Percentiles rank a stretch among this genome's conserved stretches.
These are phyloP conservation scores for Warburgia ugandensis DNA, from an alignment of 164 flowering plant genomes.

Conservation along the genomic window DNA sequence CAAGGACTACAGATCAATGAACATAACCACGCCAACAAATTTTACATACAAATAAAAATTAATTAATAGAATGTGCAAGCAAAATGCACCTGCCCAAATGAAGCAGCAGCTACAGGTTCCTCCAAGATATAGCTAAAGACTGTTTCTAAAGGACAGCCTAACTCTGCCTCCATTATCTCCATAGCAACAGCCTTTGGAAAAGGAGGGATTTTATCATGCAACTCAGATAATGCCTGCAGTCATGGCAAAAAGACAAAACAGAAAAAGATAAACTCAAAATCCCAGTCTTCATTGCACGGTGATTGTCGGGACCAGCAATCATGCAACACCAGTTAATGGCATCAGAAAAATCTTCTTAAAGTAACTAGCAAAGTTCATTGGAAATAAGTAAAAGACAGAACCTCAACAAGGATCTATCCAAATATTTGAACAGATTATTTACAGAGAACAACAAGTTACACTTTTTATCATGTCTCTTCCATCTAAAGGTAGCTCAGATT, in stretches of 20 bases:
- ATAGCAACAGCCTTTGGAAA: conserved; percentile 74
- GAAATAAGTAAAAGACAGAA: no score
- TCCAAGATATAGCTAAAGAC: conserved; percentile 63
- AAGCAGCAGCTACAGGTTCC: conserved; percentile 95
- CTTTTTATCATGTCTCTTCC: no score
- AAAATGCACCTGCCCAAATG: conserved; percentile 86
- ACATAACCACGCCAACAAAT: background rate
- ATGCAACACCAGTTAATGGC: no score
- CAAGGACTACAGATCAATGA: no score
- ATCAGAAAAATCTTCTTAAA: no score
- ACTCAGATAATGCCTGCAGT: conserved; percentile 83
- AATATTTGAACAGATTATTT: no score
- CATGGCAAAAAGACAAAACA: background rate
- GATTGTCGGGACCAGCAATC: no score
- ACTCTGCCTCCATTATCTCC: conserved; percentile 86
- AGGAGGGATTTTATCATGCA: conserved; percentile 92
- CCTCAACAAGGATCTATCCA: no score
- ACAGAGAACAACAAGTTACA: no score
- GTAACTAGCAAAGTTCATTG: no score
- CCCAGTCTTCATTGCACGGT: no score
- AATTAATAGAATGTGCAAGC: background rate
- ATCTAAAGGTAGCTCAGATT: no score
- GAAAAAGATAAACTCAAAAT: background rate
- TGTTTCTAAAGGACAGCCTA: conserved; percentile 63
- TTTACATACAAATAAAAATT: background rate